These are phyloP conservation scores for Baudoinia panamericana DNA, from an alignment of 495 filamentous ascomycete genomes.

Conservation along the genomic window DNA sequence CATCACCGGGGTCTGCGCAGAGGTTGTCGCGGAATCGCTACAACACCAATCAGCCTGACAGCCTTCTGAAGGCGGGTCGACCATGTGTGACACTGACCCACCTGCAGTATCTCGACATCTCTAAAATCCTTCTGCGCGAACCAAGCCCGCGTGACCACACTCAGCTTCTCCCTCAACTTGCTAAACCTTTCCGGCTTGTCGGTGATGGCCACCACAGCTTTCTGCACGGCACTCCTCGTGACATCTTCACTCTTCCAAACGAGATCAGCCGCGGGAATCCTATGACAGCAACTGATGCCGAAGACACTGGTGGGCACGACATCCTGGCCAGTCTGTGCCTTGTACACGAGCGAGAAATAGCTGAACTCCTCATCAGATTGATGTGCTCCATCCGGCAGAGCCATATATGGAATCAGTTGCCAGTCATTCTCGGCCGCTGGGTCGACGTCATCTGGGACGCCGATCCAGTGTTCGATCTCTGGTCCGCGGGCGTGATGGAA, in stretches of 20 bases:
- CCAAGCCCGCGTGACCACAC: slow-evolving; percentile 87
- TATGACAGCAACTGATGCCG: slow-evolving; percentile 88
- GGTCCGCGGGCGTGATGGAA: slow-evolving; percentile 96
- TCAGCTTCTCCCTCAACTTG: slow-evolving; percentile 57
- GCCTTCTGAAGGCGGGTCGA: no score
- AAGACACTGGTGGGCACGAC: slow-evolving; percentile 60
- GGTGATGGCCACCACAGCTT: slow-evolving; percentile 93
- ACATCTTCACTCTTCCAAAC: slow-evolving; percentile 72
- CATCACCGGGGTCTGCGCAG: slow-evolving; percentile 43
- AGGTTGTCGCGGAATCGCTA: slow-evolving; percentile 86
- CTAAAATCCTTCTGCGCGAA: slow-evolving; percentile 81
- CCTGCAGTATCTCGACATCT: slow-evolving; percentile 59
- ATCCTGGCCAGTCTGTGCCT: slow-evolving; percentile 33
- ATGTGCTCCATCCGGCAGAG: slow-evolving; percentile 91
- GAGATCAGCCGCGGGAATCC: slow-evolving; percentile 68
- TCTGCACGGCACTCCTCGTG: slow-evolving; percentile 90
- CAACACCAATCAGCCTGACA: slow-evolving; percentile 15
- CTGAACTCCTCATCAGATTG: slow-evolving; percentile 87
- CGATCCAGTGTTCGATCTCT: slow-evolving; percentile 87
- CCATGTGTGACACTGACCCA: slow-evolving; percentile 31
- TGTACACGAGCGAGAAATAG: slow-evolving; percentile 83
- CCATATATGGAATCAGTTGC: slow-evolving; percentile 90
- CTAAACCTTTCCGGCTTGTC: slow-evolving; percentile 57
- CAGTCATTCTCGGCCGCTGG: slow-evolving; percentile 82
- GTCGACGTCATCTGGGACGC: slow-evolving; percentile 60